Percentiles rank a stretch among this genome's conserved stretches.
Evolutionary conservation across 2,329 filamentous ascomycete species (phyloP).

Genomic region (Chaetoscypha palmicola): DNA sequence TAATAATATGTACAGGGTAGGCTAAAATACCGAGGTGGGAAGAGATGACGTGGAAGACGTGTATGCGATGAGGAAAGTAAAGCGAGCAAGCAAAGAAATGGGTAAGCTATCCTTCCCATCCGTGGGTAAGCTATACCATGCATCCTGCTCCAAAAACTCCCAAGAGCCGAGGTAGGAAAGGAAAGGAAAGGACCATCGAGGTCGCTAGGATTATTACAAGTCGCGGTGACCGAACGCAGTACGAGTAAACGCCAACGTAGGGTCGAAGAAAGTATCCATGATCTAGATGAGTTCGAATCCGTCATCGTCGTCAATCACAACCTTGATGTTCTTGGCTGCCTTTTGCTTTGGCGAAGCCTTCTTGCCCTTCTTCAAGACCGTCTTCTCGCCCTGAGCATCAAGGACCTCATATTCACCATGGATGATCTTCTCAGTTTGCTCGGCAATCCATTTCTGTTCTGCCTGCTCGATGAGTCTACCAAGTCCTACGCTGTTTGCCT

Average conservation of each 20-base stretch:
- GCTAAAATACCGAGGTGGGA: too few relatives aligned
- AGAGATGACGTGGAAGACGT: slow-evolving; percentile 1
- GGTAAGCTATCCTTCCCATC: slow-evolving; percentile 23
- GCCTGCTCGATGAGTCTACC: slow-evolving; percentile 28
- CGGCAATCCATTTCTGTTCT: slow-evolving; percentile 27
- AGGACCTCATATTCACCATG: slow-evolving; percentile 31
- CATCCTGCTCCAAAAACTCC: slow-evolving; percentile 1
- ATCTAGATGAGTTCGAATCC: slow-evolving; percentile 30
- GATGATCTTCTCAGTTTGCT: slow-evolving; percentile 30
- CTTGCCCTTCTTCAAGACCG: slow-evolving; percentile 18
- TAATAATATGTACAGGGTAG: slow-evolving; percentile 20
- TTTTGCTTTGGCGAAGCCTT: slow-evolving; percentile 26
- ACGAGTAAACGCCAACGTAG: too few relatives aligned
- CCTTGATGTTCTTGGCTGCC: slow-evolving; percentile 14
- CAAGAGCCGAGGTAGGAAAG: slow-evolving; percentile 12
- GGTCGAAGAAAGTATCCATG: neutral
- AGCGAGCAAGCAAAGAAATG: slow-evolving; percentile 4
- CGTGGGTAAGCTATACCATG: slow-evolving; percentile 23
- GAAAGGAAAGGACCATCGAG: slow-evolving; percentile 6
- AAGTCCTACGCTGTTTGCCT: slow-evolving; percentile 23
- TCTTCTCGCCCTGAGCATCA: slow-evolving; percentile 28
- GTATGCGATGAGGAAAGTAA: neutral
- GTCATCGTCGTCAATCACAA: slow-evolving; percentile 25
- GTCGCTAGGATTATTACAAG: neutral
- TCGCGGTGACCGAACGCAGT: neutral